Percentiles rank a stretch among this genome's conserved stretches.
Conservation (phyloP, 192 early-diverging fungal genomes). For the Coemansia sp. region DNA sequence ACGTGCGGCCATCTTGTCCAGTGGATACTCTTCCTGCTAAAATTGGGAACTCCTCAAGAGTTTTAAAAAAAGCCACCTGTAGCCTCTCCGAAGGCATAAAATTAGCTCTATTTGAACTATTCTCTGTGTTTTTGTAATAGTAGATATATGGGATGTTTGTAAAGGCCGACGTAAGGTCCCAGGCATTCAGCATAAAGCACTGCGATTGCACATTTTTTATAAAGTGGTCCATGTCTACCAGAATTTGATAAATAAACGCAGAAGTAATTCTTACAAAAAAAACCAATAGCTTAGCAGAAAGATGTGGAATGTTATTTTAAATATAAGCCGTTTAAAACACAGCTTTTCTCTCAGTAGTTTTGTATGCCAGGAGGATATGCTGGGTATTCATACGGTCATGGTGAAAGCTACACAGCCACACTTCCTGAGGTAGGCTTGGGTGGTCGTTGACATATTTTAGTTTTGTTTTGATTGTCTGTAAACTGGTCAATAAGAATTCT, state of each 20-base stretch:
- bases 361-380: too few species aligned
- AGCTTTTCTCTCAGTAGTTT: too few species aligned
- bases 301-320: too few species aligned
- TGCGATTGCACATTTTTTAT: constrained; percentile 5
- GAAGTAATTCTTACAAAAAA: too few species aligned
- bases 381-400: too few species aligned
- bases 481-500: too few species aligned
- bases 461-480: too few species aligned
- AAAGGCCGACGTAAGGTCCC: constrained; percentile 11
- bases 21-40: constrained; percentile 14
- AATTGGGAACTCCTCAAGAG: constrained; percentile 24
- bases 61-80: constrained; percentile 17
- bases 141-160: constrained; percentile 14
- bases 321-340: too few species aligned
- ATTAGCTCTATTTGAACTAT: neutral
- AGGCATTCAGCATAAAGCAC: constrained; percentile 9
- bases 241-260: neutral
- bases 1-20: neutral
- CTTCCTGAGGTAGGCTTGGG: too few species aligned
- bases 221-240: constrained; percentile 12
- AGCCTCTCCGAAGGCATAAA: constrained; percentile 26
- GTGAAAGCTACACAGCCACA: too few species aligned
- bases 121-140: constrained; percentile 16
- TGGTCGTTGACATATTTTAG: too few species aligned
- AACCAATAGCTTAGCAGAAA: too few species aligned